phyloP scores from a whole-genome alignment of 352 stramenopile species.

The Globisporangium ultimum region DNA sequence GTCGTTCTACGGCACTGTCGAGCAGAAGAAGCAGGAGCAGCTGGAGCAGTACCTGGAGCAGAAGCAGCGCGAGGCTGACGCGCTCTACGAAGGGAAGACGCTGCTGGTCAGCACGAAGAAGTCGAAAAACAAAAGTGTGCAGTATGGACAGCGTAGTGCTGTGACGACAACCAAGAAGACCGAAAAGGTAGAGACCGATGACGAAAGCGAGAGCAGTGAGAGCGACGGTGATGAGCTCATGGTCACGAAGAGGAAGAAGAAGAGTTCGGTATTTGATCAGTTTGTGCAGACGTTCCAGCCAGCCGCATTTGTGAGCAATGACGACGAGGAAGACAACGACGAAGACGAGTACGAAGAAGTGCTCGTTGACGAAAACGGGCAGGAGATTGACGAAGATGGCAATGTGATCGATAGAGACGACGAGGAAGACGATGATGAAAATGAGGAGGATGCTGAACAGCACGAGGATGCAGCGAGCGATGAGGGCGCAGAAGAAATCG shows the following conservation, averaged over 20 bases:
- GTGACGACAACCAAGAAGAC: neutral
- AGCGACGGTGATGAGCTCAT: conserved; percentile 18
- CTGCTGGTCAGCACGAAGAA: conserved; percentile 8
- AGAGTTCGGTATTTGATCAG: conserved; percentile 56
- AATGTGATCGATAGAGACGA: conserved; percentile 21
- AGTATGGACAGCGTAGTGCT: neutral
- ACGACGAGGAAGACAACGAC: conserved; percentile 5
- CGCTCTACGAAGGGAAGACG: conserved; percentile 30
- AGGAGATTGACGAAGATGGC: conserved; percentile 40
- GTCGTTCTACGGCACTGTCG: conserved; percentile 38
- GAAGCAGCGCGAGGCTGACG: conserved; percentile 29
- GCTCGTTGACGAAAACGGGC: conserved; percentile 34
- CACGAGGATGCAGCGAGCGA: conserved; percentile 13
- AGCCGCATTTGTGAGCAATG: conserved; percentile 1
- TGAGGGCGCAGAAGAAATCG: conserved; percentile 21
- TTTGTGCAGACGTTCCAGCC: conserved; percentile 71
- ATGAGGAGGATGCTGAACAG: conserved; percentile 8
- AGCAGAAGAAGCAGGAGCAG: conserved; percentile 49
- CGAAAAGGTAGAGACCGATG: conserved; percentile 3
- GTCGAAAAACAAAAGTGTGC: conserved; percentile 1
- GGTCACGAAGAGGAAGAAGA: conserved; percentile 15
- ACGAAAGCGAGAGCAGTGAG: conserved; percentile 8
- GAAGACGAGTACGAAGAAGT: conserved; percentile 41
- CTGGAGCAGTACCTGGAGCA: conserved; percentile 33
- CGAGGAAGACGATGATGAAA: conserved; percentile 13